Conservation (phyloP, 805 yeast genomes). For the Candida stauntonica region DNA sequence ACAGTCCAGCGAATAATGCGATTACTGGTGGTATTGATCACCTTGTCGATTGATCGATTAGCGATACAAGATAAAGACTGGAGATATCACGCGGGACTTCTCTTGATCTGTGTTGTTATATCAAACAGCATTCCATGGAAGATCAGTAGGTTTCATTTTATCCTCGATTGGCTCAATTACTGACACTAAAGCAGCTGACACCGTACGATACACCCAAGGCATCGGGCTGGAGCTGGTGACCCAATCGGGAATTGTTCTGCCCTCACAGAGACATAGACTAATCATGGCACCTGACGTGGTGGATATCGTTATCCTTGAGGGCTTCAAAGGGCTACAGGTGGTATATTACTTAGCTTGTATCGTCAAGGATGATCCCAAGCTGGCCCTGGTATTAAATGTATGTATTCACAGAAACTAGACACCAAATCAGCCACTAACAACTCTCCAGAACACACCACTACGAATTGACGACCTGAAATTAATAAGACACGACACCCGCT, state of each 20-base stretch:
- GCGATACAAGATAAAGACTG: not conserved
- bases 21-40: not conserved
- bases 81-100: too few species aligned
- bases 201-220: constrained; percentile 32
- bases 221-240: constrained; percentile 45
- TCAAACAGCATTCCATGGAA: too few species aligned
- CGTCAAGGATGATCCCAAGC: constrained; percentile 35
- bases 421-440: too few species aligned
- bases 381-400: constrained; percentile 32
- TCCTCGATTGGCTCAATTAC: too few species aligned
- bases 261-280: constrained; percentile 35
- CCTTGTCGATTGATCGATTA: not conserved
- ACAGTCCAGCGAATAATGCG: not conserved
- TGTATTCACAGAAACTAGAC: too few species aligned
- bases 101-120: too few species aligned
- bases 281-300: constrained; percentile 53
- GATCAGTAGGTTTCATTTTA: too few species aligned
- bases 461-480: constrained; percentile 9
- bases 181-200: constrained; percentile 22
- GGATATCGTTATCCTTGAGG: constrained; percentile 73
- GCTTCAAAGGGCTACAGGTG: constrained; percentile 64
- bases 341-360: constrained; percentile 60
- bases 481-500: constrained; percentile 12
- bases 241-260: constrained; percentile 25
- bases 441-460: constrained; percentile 13